Percentiles rank a stretch among this genome's conserved stretches.
Conservation (phyloP, 2,329 filamentous ascomycete genomes). For the Fusarium staphyleae region DNA sequence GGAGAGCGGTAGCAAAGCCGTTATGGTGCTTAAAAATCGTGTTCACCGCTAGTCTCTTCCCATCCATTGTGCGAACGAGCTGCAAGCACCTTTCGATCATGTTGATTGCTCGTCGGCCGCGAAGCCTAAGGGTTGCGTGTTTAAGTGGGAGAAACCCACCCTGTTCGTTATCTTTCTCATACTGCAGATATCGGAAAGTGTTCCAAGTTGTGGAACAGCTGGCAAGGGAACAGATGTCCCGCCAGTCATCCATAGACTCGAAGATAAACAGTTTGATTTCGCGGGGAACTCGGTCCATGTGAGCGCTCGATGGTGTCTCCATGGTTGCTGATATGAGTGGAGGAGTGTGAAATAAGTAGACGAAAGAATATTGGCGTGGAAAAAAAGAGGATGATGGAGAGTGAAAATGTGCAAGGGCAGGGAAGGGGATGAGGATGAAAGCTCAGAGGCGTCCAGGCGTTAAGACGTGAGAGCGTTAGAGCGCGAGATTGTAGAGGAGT, state of each 20-base stretch:
- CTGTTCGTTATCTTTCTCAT: not conserved
- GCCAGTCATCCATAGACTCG: not conserved
- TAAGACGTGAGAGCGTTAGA: no score
- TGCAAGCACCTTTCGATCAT: not conserved
- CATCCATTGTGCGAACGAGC: no score
- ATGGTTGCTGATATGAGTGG: no score
- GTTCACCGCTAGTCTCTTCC: no score
- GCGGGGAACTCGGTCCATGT: not conserved
- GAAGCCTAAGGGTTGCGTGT: no score
- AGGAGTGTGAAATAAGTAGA: not conserved
- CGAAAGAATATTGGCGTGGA: no score
- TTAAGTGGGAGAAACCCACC: not conserved
- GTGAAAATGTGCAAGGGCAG: not conserved
- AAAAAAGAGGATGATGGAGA: not conserved
- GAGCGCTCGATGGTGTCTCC: not conserved
- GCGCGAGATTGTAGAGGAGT: no score
- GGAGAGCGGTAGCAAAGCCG: constrained; percentile 6
- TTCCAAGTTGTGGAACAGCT: not conserved
- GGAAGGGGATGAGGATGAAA: no score
- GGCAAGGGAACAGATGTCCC: no score
- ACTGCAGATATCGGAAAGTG: not conserved
- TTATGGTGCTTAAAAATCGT: not conserved
- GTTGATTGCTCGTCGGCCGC: no score
- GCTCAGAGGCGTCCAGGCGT: no score
- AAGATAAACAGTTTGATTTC: not conserved